phyloP scores from a whole-genome alignment of 305 asterid genomes.

The Fraxinus sp. region DNA sequence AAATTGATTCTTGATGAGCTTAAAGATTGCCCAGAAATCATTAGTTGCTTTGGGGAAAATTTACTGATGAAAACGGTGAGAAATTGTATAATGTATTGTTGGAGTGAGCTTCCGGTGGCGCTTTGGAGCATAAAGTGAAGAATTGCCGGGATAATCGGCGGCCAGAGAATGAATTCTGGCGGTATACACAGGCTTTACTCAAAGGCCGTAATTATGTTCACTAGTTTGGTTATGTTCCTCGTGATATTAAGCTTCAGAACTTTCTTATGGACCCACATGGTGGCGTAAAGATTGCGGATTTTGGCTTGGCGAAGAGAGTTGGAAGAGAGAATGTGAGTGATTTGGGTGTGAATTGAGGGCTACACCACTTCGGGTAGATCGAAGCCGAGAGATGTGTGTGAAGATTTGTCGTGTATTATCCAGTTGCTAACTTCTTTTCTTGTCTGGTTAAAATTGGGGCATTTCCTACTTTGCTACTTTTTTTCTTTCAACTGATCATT shows the following conservation, averaged over 20 bases:
- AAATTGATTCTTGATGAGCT: no score
- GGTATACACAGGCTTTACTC: conserved; percentile 34
- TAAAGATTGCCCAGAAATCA: no score
- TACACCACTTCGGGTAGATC: conserved; percentile 28
- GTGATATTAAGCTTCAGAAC: conserved; percentile 53
- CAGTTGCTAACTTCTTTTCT: no score
- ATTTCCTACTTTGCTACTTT: not conserved
- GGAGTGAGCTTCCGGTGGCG: conserved; percentile 54
- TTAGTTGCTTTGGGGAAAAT: no score
- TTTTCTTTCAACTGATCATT: not conserved
- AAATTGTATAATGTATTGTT: conserved; percentile 36
- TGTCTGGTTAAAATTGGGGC: not conserved
- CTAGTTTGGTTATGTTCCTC: conserved; percentile 47
- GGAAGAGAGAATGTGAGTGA: not conserved
- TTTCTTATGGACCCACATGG: conserved; percentile 26
- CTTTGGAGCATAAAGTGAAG: conserved; percentile 32
- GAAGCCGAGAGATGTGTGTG: no score
- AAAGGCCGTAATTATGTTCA: conserved; percentile 42
- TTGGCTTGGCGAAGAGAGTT: no score
- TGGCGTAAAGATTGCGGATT: no score
- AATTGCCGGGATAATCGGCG: conserved; percentile 18
- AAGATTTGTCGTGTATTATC: no score
- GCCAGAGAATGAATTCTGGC: conserved; percentile 39
- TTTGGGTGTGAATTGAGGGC: conserved; percentile 38
- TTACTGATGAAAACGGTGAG: not conserved